phyloP scores from a whole-genome alignment of 345 rosid species.

The Brassica carinata region DNA sequence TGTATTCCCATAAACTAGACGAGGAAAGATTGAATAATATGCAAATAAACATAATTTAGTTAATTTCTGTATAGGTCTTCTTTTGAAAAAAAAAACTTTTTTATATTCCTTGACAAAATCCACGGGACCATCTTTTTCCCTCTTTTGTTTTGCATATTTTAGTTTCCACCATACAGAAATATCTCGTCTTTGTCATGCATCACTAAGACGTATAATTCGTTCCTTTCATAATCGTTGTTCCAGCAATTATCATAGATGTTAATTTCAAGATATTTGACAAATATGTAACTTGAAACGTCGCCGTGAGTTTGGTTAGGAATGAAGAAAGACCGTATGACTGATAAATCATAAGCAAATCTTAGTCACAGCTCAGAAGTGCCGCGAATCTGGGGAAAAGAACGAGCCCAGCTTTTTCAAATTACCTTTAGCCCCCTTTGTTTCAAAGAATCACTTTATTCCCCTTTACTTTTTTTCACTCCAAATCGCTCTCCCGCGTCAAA shows the following conservation, averaged over 20 bases:
- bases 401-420: conserved; percentile 14
- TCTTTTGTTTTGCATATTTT: background rate
- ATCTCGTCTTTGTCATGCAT: conserved; percentile 1
- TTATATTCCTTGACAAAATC: background rate
- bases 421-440: conserved; percentile 22
- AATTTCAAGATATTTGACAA: background rate
- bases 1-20: too few relatives aligned
- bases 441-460: background rate
- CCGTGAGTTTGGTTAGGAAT: background rate
- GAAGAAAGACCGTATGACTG: background rate
- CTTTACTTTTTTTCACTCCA: background rate
- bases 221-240: background rate
- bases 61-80: background rate
- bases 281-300: background rate
- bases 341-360: conserved; percentile 17
- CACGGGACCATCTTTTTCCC: conserved; percentile 12
- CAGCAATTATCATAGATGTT: background rate
- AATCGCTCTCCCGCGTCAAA: background rate
- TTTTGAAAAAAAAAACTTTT: background rate
- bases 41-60: background rate
- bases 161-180: background rate
- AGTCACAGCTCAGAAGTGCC: conserved; percentile 19
- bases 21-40: too few relatives aligned
- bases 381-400: conserved; percentile 29
- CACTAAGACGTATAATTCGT: conserved; percentile 14